Percentiles rank a stretch among this genome's conserved stretches.
phyloP scores from a whole-genome alignment of 139 green algal genomes.

The Coelastrella sp. region DNA sequence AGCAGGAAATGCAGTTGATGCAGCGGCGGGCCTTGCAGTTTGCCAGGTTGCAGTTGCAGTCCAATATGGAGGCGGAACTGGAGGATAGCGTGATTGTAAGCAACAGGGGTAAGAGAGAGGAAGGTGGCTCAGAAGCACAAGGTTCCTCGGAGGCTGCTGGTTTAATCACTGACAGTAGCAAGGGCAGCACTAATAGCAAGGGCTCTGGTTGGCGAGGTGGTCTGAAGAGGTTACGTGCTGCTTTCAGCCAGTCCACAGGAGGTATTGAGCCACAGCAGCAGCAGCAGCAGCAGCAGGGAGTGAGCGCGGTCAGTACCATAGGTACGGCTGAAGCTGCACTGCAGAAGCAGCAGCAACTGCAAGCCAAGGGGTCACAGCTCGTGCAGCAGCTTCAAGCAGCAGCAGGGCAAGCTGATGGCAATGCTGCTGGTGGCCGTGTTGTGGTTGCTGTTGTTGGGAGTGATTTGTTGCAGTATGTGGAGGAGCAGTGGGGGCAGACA shows the following conservation, averaged over 20 bases:
- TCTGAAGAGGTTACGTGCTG: neutral
- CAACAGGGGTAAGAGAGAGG: neutral
- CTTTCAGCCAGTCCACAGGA: neutral
- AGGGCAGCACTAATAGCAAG: slow-evolving; percentile 4
- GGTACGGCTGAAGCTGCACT: neutral
- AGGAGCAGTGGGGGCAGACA: too few species aligned
- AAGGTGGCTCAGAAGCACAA: neutral
- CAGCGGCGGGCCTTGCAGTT: neutral
- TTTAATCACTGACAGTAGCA: neutral
- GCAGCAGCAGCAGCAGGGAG: slow-evolving; percentile 1
- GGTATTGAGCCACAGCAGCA: neutral
- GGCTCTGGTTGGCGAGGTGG: neutral
- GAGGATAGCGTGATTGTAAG: neutral
- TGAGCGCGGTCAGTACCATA: neutral
- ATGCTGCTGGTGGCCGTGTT: too few species aligned
- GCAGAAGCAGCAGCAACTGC: neutral
- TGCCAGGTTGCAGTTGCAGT: neutral
- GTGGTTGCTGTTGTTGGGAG: too few species aligned
- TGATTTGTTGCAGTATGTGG: too few species aligned
- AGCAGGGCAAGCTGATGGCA: too few species aligned
- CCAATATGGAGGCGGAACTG: neutral
- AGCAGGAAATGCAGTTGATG: neutral
- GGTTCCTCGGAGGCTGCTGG: neutral
- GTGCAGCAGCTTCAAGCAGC: slow-evolving; percentile 17
- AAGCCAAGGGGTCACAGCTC: neutral